Conservation (phyloP, 345 rosid genomes). For the Acer campestre region DNA sequence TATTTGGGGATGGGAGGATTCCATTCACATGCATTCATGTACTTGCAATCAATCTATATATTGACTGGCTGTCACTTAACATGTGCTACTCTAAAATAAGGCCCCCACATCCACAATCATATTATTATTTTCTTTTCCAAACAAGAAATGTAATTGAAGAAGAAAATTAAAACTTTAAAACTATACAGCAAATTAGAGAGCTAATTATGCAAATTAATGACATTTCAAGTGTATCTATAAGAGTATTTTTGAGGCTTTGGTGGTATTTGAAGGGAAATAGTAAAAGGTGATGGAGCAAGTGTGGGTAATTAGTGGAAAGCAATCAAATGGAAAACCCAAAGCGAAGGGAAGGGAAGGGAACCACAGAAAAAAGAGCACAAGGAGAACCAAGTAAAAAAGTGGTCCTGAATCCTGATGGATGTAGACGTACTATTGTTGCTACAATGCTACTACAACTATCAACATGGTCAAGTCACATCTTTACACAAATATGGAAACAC, state of each 20-base stretch:
- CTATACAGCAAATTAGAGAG: too few relatives aligned
- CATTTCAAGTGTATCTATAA: too few relatives aligned
- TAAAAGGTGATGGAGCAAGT: too few relatives aligned
- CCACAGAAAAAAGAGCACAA: constrained; percentile 30
- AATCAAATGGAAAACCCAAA: too few relatives aligned
- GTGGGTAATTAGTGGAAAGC: too few relatives aligned
- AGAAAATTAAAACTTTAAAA: too few relatives aligned
- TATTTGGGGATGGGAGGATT: background rate
- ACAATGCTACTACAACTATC: constrained; percentile 13
- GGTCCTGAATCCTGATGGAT: too few relatives aligned
- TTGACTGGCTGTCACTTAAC: background rate
- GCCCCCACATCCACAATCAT: background rate
- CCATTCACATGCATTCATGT: background rate
- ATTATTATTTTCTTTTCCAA: background rate
- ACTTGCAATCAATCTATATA: background rate
- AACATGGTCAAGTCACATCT: constrained; percentile 51
- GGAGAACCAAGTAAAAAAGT: constrained; percentile 33
- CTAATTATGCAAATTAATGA: too few relatives aligned
- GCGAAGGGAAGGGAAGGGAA: background rate
- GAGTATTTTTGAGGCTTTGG: too few relatives aligned
- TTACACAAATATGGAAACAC: constrained; percentile 31
- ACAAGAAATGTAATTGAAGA: too few relatives aligned
- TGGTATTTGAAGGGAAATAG: too few relatives aligned
- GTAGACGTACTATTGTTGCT: constrained; percentile 15
- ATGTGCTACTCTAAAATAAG: background rate